Conservation (phyloP, 1,284 basidiomycete species). For the Megacollybia platyphylla region DNA sequence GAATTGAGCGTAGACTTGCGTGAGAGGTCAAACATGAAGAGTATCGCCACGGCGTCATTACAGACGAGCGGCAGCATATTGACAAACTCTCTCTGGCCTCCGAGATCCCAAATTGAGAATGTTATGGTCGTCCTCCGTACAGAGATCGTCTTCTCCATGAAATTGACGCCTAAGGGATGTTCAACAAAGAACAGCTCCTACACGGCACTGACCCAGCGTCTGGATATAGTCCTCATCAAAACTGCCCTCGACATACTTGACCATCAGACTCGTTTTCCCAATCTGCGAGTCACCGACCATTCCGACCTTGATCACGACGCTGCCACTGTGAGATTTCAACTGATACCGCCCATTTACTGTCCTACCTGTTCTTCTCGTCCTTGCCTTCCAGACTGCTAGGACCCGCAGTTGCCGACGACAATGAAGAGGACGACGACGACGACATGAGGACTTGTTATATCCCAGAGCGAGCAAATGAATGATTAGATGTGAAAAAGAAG, state of each 20-base stretch:
- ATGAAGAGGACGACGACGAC: slow-evolving; percentile 30
- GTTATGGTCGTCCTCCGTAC: slow-evolving; percentile 97
- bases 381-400: slow-evolving; percentile 42
- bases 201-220: slow-evolving; percentile 68
- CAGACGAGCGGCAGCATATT: slow-evolving; percentile 98
- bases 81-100: slow-evolving; percentile 95
- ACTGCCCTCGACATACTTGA: slow-evolving; percentile 95
- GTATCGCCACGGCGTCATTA: slow-evolving; percentile 95
- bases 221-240: slow-evolving; percentile 99
- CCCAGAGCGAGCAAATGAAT: no score
- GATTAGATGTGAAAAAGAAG: no score
- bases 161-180: slow-evolving; percentile 75
- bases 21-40: slow-evolving; percentile 99
- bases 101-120: slow-evolving; percentile 98
- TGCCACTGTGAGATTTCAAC: slow-evolving; percentile 17
- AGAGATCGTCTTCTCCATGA: slow-evolving; percentile 98
- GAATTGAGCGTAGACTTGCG: slow-evolving; percentile 95
- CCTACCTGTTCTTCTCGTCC: slow-evolving; percentile 67
- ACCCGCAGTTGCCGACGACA: slow-evolving; percentile 30
- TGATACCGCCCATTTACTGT: slow-evolving; percentile 2
- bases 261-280: slow-evolving; percentile 97
- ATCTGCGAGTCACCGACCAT: slow-evolving; percentile 99
- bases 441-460: slow-evolving; percentile 6
- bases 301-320: slow-evolving; percentile 94
- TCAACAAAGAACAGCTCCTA: neutral